A percentile compares a stretch with the other conserved stretches of the same genome.
phyloP scores from a whole-genome alignment of 2,329 filamentous ascomycete species.

The Pseudopithomyces maydicus region DNA sequence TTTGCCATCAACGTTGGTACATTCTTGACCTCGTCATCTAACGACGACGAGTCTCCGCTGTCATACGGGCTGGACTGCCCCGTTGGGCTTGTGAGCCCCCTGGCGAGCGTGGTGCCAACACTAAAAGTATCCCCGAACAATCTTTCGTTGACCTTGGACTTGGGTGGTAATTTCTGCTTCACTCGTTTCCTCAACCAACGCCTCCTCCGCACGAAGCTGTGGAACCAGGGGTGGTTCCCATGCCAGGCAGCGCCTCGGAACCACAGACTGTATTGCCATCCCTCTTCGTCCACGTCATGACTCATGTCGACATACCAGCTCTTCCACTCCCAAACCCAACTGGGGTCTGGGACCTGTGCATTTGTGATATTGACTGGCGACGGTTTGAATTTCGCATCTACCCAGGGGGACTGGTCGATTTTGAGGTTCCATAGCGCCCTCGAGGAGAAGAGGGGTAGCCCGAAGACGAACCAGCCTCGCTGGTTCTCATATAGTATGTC shows the following conservation, averaged over 20 bases:
- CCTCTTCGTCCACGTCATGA: constrained; percentile 83
- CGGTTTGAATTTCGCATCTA: constrained; percentile 63
- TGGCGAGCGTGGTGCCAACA: constrained; percentile 41
- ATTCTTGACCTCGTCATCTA: constrained; percentile 63
- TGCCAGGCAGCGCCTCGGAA: constrained; percentile 77
- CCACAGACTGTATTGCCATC: constrained; percentile 95
- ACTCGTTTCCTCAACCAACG: constrained; percentile 85
- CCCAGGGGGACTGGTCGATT: constrained; percentile 86
- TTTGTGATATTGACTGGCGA: constrained; percentile 76
- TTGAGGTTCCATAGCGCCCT: constrained; percentile 75
- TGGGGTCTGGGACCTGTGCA: constrained; percentile 90
- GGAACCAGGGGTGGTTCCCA: constrained; percentile 85
- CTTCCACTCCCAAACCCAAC: constrained; percentile 87
- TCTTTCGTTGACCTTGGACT: constrained; percentile 39
- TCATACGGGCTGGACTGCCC: constrained; percentile 42
- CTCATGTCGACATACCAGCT: constrained; percentile 78
- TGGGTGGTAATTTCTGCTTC: constrained; percentile 59
- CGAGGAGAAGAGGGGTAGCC: constrained; percentile 85
- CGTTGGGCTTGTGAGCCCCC: constrained; percentile 27
- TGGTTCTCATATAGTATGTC: constrained; percentile 97
- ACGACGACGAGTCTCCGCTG: constrained; percentile 39
- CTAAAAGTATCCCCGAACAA: constrained; percentile 46
- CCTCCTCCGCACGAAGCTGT: constrained; percentile 88
- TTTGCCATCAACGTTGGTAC: constrained; percentile 71
- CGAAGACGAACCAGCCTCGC: constrained; percentile 86